These are phyloP conservation scores for Anthracocystis setariae DNA, from an alignment of 1,284 basidiomycete species.

Conservation along the genomic window DNA sequence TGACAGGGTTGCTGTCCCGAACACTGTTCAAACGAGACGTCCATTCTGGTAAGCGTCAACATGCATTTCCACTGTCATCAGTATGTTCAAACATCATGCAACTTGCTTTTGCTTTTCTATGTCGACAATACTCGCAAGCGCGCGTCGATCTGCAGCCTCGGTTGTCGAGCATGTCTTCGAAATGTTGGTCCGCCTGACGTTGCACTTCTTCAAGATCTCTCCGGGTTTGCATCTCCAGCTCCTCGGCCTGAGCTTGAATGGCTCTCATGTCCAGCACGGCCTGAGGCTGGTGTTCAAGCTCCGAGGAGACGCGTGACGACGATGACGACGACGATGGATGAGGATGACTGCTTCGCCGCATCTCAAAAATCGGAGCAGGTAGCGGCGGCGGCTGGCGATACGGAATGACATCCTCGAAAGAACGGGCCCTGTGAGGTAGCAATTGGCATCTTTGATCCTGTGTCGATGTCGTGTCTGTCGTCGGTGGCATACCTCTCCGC, in stretches of 20 bases:
- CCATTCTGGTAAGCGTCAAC: no score
- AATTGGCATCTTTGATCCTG: constrained; percentile 2
- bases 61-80: not conserved
- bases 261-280: constrained; percentile 16
- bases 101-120: constrained; percentile 46
- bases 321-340: constrained; percentile 2
- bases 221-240: constrained; percentile 29
- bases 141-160: constrained; percentile 28
- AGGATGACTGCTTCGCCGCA: constrained; percentile 2
- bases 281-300: constrained; percentile 5
- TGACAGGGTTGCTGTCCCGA: constrained; percentile 36
- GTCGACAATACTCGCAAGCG: constrained; percentile 43
- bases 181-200: constrained; percentile 18
- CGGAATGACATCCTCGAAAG: constrained; percentile 3
- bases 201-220: constrained; percentile 15
- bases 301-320: not conserved
- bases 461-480: not conserved
- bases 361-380: not conserved
- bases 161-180: constrained; percentile 28
- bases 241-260: constrained; percentile 33
- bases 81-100: no score
- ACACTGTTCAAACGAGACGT: constrained; percentile 18
- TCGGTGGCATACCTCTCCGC: not conserved
- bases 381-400: constrained; percentile 7
- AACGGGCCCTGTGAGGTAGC: constrained; percentile 1